These are phyloP conservation scores for Candida gorgasii DNA, from an alignment of 805 yeast genomes.

Conservation along the genomic window DNA sequence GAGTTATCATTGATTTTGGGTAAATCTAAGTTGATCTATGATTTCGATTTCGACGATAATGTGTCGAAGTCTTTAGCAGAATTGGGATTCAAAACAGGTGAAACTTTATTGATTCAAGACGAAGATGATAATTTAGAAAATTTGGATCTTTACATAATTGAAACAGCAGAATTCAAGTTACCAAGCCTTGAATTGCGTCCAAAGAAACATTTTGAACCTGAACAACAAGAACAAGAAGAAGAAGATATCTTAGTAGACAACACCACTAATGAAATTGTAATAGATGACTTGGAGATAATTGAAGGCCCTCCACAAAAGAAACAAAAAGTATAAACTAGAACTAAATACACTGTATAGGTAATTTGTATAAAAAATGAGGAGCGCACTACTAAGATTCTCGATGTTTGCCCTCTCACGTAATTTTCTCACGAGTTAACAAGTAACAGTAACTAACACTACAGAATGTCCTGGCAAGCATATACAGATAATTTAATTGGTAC, in stretches of 20 bases:
- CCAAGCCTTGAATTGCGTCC: slow-evolving; percentile 18
- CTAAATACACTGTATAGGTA: background rate
- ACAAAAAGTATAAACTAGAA: slow-evolving; percentile 9
- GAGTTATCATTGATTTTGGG: slow-evolving; percentile 63
- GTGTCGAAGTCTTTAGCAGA: slow-evolving; percentile 46
- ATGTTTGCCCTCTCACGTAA: slow-evolving; percentile 2
- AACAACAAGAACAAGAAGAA: slow-evolving; percentile 7
- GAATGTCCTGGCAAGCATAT: slow-evolving; percentile 71
- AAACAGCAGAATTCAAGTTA: slow-evolving; percentile 7
- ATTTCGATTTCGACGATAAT: slow-evolving; percentile 81
- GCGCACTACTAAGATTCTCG: background rate
- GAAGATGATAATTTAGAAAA: slow-evolving; percentile 69
- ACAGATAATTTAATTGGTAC: slow-evolving; percentile 90
- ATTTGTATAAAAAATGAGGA: slow-evolving; percentile 1
- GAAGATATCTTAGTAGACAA: slow-evolving; percentile 1
- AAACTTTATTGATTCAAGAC: slow-evolving; percentile 70
- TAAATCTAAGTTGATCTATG: slow-evolving; percentile 61
- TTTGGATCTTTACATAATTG: slow-evolving; percentile 58
- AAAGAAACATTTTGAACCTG: slow-evolving; percentile 12
- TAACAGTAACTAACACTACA: background rate
- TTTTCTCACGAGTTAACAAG: background rate
- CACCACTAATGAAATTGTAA: background rate
- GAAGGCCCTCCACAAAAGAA: slow-evolving; percentile 23
- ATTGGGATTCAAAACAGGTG: slow-evolving; percentile 57
- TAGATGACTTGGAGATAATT: slow-evolving; percentile 8